Conservation (phyloP, 2,329 filamentous ascomycete species). For the Colletotrichum sidae region DNA sequence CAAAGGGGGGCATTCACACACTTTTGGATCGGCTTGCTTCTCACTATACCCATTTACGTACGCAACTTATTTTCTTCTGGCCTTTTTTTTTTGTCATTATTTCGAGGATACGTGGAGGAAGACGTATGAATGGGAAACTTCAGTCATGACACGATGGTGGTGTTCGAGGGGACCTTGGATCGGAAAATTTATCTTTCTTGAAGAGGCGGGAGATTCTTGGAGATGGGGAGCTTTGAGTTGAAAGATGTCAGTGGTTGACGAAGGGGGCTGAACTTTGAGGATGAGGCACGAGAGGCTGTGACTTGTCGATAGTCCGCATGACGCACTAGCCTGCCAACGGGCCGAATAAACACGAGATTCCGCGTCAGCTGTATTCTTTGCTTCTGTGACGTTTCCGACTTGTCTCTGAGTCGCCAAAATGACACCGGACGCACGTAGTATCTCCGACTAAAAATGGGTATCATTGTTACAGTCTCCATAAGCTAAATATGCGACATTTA, state of each 20-base stretch:
- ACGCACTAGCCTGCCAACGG: too few relatives aligned
- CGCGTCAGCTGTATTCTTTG: not conserved
- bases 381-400: too few relatives aligned
- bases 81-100: constrained; percentile 32
- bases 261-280: not conserved
- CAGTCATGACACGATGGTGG: constrained; percentile 32
- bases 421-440: too few relatives aligned
- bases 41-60: constrained; percentile 40
- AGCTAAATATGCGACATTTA: not conserved
- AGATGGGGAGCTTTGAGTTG: not conserved
- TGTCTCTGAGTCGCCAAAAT: too few relatives aligned
- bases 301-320: constrained; percentile 3
- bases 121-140: constrained; percentile 26
- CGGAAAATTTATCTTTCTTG: constrained; percentile 27
- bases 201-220: not conserved
- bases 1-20: constrained; percentile 18
- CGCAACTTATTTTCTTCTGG: not conserved
- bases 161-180: constrained; percentile 8
- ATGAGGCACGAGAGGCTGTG: constrained; percentile 6
- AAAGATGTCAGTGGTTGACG: not conserved
- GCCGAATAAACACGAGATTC: constrained; percentile 10
- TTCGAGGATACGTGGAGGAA: constrained; percentile 28
- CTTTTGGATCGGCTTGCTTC: constrained; percentile 35
- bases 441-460: constrained; percentile 20
- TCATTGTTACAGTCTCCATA: constrained; percentile 7